phyloP scores from a whole-genome alignment of 345 rosid species.

The Eucalyptus curtisii region DNA sequence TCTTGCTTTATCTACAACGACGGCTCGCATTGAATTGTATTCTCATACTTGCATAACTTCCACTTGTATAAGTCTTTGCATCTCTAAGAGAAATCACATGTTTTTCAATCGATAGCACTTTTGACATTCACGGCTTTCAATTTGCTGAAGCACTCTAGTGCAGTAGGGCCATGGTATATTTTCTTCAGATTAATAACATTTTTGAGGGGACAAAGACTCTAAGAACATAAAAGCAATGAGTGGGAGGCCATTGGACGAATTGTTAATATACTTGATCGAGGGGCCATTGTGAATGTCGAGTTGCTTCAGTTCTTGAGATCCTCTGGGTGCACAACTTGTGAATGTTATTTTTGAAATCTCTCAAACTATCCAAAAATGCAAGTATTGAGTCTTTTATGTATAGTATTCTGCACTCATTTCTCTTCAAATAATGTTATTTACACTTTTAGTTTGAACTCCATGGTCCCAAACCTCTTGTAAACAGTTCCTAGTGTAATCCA shows the following conservation, averaged over 20 bases:
- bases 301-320: neutral
- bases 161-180: neutral
- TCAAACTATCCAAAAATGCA: neutral
- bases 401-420: too few relatives aligned
- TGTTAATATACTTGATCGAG: neutral
- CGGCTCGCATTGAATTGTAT: neutral
- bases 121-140: neutral
- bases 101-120: neutral
- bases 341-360: neutral
- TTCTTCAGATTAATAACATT: neutral
- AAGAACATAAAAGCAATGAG: neutral
- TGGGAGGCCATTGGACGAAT: neutral
- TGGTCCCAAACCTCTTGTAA: neutral
- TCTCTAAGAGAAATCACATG: neutral
- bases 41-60: neutral
- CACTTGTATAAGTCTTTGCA: neutral
- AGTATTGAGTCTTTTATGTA: neutral
- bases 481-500: neutral
- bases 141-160: neutral
- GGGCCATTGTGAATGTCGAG: neutral
- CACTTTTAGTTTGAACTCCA: neutral
- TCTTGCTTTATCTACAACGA: neutral
- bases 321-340: neutral
- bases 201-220: neutral
- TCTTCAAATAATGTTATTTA: neutral